Conservation (phyloP, 345 rosid species). For the Fremontodendron californicum region DNA sequence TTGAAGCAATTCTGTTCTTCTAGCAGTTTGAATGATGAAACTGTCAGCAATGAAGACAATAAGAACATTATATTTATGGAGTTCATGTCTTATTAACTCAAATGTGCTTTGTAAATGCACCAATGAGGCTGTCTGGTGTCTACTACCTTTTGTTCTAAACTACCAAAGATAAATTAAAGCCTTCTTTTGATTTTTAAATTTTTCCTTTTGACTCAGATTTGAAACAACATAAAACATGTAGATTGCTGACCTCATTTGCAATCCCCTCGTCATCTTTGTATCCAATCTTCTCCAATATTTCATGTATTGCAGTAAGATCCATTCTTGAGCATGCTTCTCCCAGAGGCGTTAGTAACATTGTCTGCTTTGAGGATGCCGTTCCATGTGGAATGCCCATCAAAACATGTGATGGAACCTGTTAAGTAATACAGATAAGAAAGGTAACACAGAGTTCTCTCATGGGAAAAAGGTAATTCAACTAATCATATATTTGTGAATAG, state of each 20-base stretch:
- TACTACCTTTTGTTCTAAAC: neutral
- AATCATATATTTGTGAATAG: neutral
- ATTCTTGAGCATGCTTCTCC: slow-evolving; percentile 76
- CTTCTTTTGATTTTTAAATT: no score
- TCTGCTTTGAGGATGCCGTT: slow-evolving; percentile 42
- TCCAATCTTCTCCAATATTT: slow-evolving; percentile 64
- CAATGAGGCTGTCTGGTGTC: neutral
- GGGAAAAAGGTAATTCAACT: neutral
- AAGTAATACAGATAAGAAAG: no score
- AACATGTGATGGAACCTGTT: slow-evolving; percentile 56
- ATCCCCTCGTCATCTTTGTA: slow-evolving; percentile 81
- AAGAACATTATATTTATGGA: neutral
- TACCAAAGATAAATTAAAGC: neutral
- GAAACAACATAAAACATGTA: neutral
- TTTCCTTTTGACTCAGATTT: no score
- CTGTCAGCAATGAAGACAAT: neutral
- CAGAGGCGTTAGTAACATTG: slow-evolving; percentile 45
- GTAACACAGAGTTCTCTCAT: no score
- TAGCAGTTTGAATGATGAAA: neutral
- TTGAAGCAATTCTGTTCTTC: neutral
- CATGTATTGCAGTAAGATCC: slow-evolving; percentile 76
- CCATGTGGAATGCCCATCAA: slow-evolving; percentile 67
- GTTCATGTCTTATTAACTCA: neutral
- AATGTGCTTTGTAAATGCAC: no score
- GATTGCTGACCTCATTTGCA: slow-evolving; percentile 65